Percentiles rank a stretch among this genome's conserved stretches.
These are phyloP conservation scores for Citeromyces matritensis DNA, from an alignment of 805 yeast species.

Conservation along the genomic window DNA sequence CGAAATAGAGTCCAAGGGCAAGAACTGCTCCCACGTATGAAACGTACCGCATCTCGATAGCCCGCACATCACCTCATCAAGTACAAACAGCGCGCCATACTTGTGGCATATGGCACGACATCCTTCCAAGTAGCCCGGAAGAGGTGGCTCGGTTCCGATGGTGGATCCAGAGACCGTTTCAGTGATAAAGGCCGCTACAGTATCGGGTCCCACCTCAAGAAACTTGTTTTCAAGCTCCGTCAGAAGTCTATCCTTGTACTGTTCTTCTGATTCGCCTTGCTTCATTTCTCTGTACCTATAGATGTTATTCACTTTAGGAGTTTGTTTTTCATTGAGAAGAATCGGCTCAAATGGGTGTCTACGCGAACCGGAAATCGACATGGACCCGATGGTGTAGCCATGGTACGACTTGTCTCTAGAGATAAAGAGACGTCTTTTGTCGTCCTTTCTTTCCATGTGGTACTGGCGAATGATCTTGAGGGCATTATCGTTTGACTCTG, in stretches of 20 bases:
- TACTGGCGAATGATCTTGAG: slow-evolving; percentile 41
- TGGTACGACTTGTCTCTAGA: slow-evolving; percentile 26
- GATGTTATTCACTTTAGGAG: slow-evolving; percentile 13
- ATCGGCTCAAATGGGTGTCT: slow-evolving; percentile 16
- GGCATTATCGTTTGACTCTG: slow-evolving; percentile 66
- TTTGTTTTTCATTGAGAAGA: slow-evolving; percentile 8
- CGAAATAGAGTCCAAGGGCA: slow-evolving; percentile 8
- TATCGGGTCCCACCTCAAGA: slow-evolving; percentile 22
- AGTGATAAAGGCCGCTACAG: slow-evolving; percentile 22
- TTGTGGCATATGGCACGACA: slow-evolving; percentile 29
- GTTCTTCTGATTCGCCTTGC: slow-evolving; percentile 20
- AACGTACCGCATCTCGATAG: slow-evolving; percentile 33
- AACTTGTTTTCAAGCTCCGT: slow-evolving; percentile 23
- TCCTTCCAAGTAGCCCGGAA: slow-evolving; percentile 29
- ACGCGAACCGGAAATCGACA: slow-evolving; percentile 20
- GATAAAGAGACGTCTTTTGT: slow-evolving; percentile 18
- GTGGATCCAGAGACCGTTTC: slow-evolving; percentile 34
- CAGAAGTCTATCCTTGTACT: slow-evolving; percentile 19
- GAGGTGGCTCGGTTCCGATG: slow-evolving; percentile 25
- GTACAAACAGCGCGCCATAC: slow-evolving; percentile 28
- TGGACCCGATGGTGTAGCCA: slow-evolving; percentile 28
- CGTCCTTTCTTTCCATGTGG: slow-evolving; percentile 19
- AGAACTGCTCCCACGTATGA: slow-evolving; percentile 29
- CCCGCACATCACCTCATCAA: slow-evolving; percentile 45
- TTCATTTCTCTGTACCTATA: slow-evolving; percentile 17